Base-by-base conservation (phyloP, 345 rosid species). In the Heritiera fomes region DNA sequence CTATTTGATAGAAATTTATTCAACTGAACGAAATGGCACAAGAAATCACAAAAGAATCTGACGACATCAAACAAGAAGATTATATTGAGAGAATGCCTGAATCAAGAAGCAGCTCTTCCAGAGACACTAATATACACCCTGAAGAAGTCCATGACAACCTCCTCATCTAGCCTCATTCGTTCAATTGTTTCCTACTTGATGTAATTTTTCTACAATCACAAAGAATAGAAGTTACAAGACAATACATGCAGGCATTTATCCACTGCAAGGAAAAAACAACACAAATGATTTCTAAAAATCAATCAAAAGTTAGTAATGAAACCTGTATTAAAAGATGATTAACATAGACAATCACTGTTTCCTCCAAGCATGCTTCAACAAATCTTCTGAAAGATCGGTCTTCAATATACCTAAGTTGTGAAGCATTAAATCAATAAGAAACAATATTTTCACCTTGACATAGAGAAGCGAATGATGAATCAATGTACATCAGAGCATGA, bases 111-210 rank as follows among this genome's bases (percentile, higher is more conserved):
- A 83, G 34, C 59, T 90, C 96, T 88, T 90, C 94, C 98, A 66
- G 91, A 83, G 79, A 91, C 92, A 66, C 86, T 97, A 71, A 97
- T 89, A 83, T 94, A 97, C 85, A 94, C 99, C 82, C 97, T 88
- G 85, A 97, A 97, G 82, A 91, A 97, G 81, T 97, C 98, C 93
- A 89, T 90, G 65, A 97, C 91, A 84, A 89, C 93, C 87, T 97
- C 99, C 81, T 97, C 99, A 69, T 97, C 99, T 4, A 93, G 88
- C 83, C 94, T 91, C 98, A 94, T 94, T 79, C 97, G 87, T 71
- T 94, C 98, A 79, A 97, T 93, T 11, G 99, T 97, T 83, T 91
- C 98, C 86, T 97, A 98, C 87, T 94, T 93, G 84, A 94, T 90
- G 89, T 91, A 87, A 85, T 90, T 93, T 89, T 83, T 94, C 98